Evolutionary conservation across 1,284 basidiomycete genomes (phyloP), one percentile per base, ranked within the genome.

Genomic region (Fereydounia khargensis): DNA sequence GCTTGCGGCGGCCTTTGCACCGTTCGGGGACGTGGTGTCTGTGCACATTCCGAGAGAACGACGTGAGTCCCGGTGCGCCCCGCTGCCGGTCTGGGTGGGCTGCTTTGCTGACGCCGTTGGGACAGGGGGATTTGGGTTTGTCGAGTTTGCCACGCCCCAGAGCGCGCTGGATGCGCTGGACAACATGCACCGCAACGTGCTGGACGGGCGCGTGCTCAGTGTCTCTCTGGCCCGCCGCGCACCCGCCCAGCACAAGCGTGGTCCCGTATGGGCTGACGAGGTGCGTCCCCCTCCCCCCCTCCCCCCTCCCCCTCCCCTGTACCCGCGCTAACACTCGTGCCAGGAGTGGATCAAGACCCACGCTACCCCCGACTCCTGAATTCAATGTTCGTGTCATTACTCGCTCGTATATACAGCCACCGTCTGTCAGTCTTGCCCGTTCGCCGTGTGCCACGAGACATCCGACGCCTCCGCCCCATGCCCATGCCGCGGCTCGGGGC

Each of bases 71-170:
- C n/a, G n/a, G n/a, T n/a, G n/a, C n/a, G n/a, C n/a, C n/a, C n/a
- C n/a, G n/a, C n/a, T n/a, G n/a, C n/a, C n/a, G n/a, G n/a, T n/a
- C n/a, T n/a, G n/a, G n/a, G n/a, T n/a, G n/a, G n/a, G n/a, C n/a
- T n/a, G n/a, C n/a, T n/a, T n/a, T n/a, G n/a, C n/a, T n/a, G n/a
- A n/a, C n/a, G n/a, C n/a, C n/a, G n/a, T n/a, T n/a, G n/a, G n/a
- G n/a, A n/a, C n/a, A n/a, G n/a, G 58, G 18, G 63, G 63, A 0
- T 66, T 66, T 24, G 59, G 40, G 22, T 66, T 66, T 33, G 38
- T 62, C 35, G 53, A 48, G 2, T 66, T 66, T 23, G 39, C 47
- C 4, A 36, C 9, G 1, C 25, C 35, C 2, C 35, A 45, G 10
- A 55, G 59, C 6, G 63, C 52, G 4, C 39, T 50, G 18, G 59